phyloP scores from a whole-genome alignment of 495 filamentous ascomycete species.

The Aspergillus nidulans region DNA sequence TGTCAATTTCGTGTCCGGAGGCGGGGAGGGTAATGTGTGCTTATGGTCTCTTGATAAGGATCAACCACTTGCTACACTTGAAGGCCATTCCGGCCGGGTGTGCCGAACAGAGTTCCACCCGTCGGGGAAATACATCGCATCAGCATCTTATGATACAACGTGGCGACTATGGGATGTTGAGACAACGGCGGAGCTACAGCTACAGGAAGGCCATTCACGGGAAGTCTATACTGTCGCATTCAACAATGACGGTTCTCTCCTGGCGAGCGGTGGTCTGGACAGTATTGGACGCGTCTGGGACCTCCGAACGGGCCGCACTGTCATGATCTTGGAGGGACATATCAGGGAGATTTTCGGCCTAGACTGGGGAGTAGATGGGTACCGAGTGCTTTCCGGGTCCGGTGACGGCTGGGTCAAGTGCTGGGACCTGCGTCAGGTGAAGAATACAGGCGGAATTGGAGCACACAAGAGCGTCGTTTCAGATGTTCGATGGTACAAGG shows the following conservation, averaged over 20 bases:
- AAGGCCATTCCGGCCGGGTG: conserved; percentile 82
- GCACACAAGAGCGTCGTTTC: conserved; percentile 90
- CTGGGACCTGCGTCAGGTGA: conserved; percentile 92
- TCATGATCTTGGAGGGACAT: conserved; percentile 94
- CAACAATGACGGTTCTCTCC: conserved; percentile 82
- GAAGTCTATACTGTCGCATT: conserved; percentile 88
- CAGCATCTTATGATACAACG: conserved; percentile 91
- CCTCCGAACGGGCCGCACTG: conserved; percentile 84
- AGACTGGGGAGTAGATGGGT: conserved; percentile 88
- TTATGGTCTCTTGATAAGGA: conserved; percentile 86
- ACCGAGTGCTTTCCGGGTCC: conserved; percentile 83
- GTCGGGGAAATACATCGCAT: conserved; percentile 83
- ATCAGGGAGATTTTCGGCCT: conserved; percentile 89
- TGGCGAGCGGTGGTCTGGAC: conserved; percentile 87
- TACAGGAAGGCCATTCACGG: conserved; percentile 92
- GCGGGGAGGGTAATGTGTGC: conserved; percentile 83
- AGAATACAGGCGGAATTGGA: conserved; percentile 75
- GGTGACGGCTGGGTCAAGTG: conserved; percentile 95
- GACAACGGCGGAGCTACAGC: conserved; percentile 72
- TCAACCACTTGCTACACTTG: conserved; percentile 75
- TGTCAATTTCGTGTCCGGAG: conserved; percentile 86
- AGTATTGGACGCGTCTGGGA: conserved; percentile 97
- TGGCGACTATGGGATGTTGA: conserved; percentile 97
- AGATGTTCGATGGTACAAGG: conserved; percentile 92
- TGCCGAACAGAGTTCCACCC: conserved; percentile 93